These are phyloP conservation scores for Rauvolfia tetraphylla DNA, from an alignment of 257 asterid genomes.

Conservation along the genomic window DNA sequence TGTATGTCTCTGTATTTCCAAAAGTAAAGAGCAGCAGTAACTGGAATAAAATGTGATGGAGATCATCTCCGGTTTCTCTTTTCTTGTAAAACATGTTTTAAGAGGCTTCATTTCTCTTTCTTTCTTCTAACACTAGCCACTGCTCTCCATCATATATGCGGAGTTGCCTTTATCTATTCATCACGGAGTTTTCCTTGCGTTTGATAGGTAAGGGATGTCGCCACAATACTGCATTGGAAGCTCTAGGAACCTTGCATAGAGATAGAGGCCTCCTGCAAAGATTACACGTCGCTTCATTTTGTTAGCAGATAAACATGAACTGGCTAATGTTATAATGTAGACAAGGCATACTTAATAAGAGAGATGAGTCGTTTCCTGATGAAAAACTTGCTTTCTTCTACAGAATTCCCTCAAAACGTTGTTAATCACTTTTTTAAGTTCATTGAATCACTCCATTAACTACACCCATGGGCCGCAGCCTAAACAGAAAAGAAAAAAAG, in stretches of 20 bases:
- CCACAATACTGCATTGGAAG: slow-evolving; percentile 42
- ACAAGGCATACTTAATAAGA: not conserved
- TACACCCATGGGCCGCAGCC: too few relatives aligned
- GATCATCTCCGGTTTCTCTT: slow-evolving; percentile 21
- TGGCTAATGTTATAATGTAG: not conserved
- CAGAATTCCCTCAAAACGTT: too few relatives aligned
- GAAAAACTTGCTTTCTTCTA: too few relatives aligned
- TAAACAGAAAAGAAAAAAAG: too few relatives aligned
- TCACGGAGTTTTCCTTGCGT: slow-evolving; percentile 33
- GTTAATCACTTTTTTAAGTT: too few relatives aligned
- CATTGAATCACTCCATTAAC: too few relatives aligned
- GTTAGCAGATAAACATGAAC: slow-evolving; percentile 1
- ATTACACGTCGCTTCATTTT: not conserved
- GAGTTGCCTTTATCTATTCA: slow-evolving; percentile 30
- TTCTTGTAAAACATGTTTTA: not conserved
- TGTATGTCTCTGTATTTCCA: slow-evolving; percentile 35
- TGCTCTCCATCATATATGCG: slow-evolving; percentile 15
- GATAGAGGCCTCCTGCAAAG: slow-evolving; percentile 24
- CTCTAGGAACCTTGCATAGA: slow-evolving; percentile 26
- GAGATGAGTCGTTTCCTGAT: not conserved
- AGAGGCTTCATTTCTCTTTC: too few relatives aligned
- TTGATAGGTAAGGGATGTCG: slow-evolving; percentile 42
- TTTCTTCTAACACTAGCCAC: slow-evolving; percentile 13
- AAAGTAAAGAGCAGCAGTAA: slow-evolving; percentile 13
- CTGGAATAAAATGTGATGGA: slow-evolving; percentile 30